Evolutionary conservation across 1,284 basidiomycete genomes (phyloP), one percentile per base, ranked within the genome.

Genomic region (Ustilago nuda): DNA sequence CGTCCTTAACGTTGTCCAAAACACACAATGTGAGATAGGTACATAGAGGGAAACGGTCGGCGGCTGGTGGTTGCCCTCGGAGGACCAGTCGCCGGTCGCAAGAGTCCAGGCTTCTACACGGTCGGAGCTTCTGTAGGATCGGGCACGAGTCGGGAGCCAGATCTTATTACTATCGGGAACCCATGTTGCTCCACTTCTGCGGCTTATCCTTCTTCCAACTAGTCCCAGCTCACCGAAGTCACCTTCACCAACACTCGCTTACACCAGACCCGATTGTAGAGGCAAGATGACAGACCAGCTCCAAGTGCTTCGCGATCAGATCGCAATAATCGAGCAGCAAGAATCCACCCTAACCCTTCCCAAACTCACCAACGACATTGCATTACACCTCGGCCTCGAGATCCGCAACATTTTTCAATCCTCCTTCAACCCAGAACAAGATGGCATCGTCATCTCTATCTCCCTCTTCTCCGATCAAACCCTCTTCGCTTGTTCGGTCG

Each of bases 361-460:
- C n/a, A 9, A 45, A 15, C 56, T 79, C 36, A 39, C 46, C 63
- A 67, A 72, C 51, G 64, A 71, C 35, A 57, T 60, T 7, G 78
- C 78, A 11, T 71, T 79, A 45, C 33, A 72, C 46, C 55, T 79
- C 3, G 78, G 78, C 32, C 54, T 41, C 4, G 63, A 60, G 27
- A 72, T 79, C 53, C 74, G 78, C 36, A 35, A 13, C 27, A 77
- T 76, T 43, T 57, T 77, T 13, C 48, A 50, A 30, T 27, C 53
- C 4, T 13, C 8, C 1, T 71, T 39, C 61, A 55, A 71, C 54
- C 48, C 63, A 11, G 19, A 17, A 12, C 19, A 27, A 3, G 57
- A 67, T 27, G 78, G 78, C 43, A 76, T 80, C 37, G 76, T 78
- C 33, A 72, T 81, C 56, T 63, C 62, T 17, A 72, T 81, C 59